These are phyloP conservation scores for Naumovozyma baii DNA, from an alignment of 805 yeast species.

Conservation along the genomic window DNA sequence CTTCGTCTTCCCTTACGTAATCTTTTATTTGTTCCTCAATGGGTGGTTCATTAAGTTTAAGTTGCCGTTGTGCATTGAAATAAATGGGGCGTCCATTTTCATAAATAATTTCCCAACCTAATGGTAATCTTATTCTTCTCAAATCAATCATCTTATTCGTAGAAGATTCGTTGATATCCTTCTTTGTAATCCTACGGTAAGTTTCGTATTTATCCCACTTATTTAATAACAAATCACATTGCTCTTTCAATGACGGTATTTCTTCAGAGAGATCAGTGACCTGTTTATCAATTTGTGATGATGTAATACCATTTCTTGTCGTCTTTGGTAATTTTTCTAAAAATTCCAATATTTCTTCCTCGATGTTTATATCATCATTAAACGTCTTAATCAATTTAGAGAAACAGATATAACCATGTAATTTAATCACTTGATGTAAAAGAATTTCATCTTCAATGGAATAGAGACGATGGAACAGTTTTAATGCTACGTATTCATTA, in stretches of 20 bases:
- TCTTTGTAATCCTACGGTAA: slow-evolving; percentile 80
- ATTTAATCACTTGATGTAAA: slow-evolving; percentile 51
- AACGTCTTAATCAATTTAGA: slow-evolving; percentile 44
- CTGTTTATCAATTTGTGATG: slow-evolving; percentile 61
- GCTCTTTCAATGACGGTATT: slow-evolving; percentile 23
- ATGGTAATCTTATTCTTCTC: slow-evolving; percentile 27
- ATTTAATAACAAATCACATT: slow-evolving; percentile 35
- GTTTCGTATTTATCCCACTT: slow-evolving; percentile 69
- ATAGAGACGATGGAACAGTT: slow-evolving; percentile 55
- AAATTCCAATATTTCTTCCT: slow-evolving; percentile 44
- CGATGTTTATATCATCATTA: slow-evolving; percentile 30
- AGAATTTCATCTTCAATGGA: slow-evolving; percentile 41
- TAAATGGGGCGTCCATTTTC: slow-evolving; percentile 29
- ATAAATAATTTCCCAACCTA: slow-evolving; percentile 29
- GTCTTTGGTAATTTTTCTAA: slow-evolving; percentile 58
- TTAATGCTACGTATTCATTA: slow-evolving; percentile 52
- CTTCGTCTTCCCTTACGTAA: slow-evolving; percentile 21
- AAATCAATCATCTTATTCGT: slow-evolving; percentile 19
- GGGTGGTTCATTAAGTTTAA: slow-evolving; percentile 27
- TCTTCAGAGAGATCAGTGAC: slow-evolving; percentile 31
- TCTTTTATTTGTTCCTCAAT: slow-evolving; percentile 9
- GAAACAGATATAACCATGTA: slow-evolving; percentile 82
- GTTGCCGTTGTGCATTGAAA: slow-evolving; percentile 25
- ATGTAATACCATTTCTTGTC: slow-evolving; percentile 66
- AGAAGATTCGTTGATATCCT: slow-evolving; percentile 10